Evolutionary conservation across 164 flowering plant species (phyloP).

Genomic region (Magnolia officinalis): DNA sequence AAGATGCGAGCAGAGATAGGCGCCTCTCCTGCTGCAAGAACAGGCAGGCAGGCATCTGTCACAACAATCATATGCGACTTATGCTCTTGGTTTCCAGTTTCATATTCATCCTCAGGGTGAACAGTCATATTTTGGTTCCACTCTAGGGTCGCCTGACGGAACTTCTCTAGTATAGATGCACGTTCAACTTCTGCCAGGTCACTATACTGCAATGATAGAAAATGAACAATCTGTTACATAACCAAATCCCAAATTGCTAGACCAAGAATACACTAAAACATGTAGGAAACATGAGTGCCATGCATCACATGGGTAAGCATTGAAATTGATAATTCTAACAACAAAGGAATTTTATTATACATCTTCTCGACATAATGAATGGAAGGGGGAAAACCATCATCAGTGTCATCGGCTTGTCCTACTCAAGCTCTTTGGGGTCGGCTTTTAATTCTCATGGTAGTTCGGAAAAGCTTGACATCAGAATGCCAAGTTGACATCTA

Average conservation of each 20-base stretch:
- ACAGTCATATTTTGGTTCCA: conserved; percentile 47
- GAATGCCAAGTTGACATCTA: neutral
- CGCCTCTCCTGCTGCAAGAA: conserved; percentile 65
- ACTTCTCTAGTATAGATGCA: conserved; percentile 42
- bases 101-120: conserved; percentile 32
- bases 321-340: neutral
- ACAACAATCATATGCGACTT: conserved; percentile 69
- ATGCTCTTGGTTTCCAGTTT: conserved; percentile 34
- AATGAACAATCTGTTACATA: neutral
- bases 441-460: neutral
- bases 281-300: neutral
- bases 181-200: conserved; percentile 77
- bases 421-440: too few species aligned
- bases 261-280: neutral
- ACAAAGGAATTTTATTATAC: neutral
- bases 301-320: neutral
- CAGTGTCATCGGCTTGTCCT: neutral
- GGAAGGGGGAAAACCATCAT: neutral
- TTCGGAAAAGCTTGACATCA: neutral
- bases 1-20: conserved; percentile 68
- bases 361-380: neutral
- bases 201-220: conserved; percentile 58
- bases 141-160: conserved; percentile 47
- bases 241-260: neutral
- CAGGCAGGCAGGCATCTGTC: conserved; percentile 89